These are phyloP conservation scores for Aspergillus sclerotioniger DNA, from an alignment of 495 filamentous ascomycete genomes.

Conservation along the genomic window DNA sequence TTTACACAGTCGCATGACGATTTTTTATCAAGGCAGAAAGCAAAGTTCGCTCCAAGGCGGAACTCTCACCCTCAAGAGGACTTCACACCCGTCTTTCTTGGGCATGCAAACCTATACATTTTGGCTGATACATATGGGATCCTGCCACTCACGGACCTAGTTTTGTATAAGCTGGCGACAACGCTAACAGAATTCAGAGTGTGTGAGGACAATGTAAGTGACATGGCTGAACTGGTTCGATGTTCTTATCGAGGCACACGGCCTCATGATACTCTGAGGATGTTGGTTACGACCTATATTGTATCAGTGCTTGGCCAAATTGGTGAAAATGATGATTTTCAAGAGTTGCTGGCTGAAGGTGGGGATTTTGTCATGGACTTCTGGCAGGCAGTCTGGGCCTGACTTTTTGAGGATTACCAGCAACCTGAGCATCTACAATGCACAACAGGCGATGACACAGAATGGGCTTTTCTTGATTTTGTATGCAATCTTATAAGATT, in stretches of 20 bases:
- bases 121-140: conserved; percentile 40
- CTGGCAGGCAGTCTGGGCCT: no score
- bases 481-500: no score
- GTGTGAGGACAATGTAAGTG: conserved; percentile 20
- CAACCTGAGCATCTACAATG: no score
- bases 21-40: not conserved
- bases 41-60: conserved; percentile 10
- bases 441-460: no score
- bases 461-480: no score
- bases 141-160: conserved; percentile 28
- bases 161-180: conserved; percentile 33
- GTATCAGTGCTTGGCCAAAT: conserved; percentile 24
- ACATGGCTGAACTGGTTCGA: conserved; percentile 33
- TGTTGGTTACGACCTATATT: conserved; percentile 19
- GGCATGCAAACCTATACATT: conserved; percentile 37
- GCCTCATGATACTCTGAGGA: conserved; percentile 13
- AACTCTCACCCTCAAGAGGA: conserved; percentile 24
- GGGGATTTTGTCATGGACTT: conserved; percentile 31
- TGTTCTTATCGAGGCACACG: conserved; percentile 33
- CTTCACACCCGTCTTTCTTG: conserved; percentile 37
- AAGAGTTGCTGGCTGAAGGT: not conserved
- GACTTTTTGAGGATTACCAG: no score
- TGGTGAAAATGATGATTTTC: not conserved
- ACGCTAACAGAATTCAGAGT: conserved; percentile 33
- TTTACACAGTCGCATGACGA: not conserved